Base-by-base conservation (phyloP, 2,329 filamentous ascomycete species). In the Kalaharituber pfeilii region DNA sequence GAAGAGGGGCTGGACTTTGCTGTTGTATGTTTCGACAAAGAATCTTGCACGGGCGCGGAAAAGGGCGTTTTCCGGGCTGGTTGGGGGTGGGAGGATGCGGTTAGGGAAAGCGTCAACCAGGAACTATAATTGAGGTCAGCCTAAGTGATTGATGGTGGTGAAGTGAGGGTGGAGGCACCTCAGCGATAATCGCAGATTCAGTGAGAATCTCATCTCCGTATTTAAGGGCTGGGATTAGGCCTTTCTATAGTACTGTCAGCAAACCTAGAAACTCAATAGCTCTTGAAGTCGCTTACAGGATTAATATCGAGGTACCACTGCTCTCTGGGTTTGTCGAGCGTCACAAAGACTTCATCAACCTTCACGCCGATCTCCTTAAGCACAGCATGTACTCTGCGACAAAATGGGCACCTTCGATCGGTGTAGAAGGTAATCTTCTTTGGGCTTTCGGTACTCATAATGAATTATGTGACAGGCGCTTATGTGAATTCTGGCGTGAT, bases 271-370 rank as follows among this genome's bases (percentile, higher is more conserved):
- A 27, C 27, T 24, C 20, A 24, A 15, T 9, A 50, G 18, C 15
- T 52, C 28, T 52, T 45, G 52, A 55, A 36, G 2, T 47, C 2
- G 25, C 42, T 54, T 68, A 74, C 73, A 2, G 84, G 84, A 70
- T 89, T 88, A 65, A 91, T 70, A 51, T 80, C 72, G 7, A 91
- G 75, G 66, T 89, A 91, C 72, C 81, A 84, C 33, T 76, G 71
- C 26, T 81, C 79, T 8, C 85, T 78, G 0, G 85, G 84, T 8
- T 68, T 75, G 61, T 70, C 67, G 49, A 91, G 73, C 66, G 89
- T 82, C 62, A 93, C 83, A 55, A 79, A 77, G 57, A 84, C 79
- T 60, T 86, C 80, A 55, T 84, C 79, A 62, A 78, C 84, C 0
- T 76, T 71, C 27, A 87, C 65, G 9, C 73, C 73, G 11, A 83